phyloP scores from a whole-genome alignment of 352 stramenopile genomes.

The Phytopythium boreale region DNA sequence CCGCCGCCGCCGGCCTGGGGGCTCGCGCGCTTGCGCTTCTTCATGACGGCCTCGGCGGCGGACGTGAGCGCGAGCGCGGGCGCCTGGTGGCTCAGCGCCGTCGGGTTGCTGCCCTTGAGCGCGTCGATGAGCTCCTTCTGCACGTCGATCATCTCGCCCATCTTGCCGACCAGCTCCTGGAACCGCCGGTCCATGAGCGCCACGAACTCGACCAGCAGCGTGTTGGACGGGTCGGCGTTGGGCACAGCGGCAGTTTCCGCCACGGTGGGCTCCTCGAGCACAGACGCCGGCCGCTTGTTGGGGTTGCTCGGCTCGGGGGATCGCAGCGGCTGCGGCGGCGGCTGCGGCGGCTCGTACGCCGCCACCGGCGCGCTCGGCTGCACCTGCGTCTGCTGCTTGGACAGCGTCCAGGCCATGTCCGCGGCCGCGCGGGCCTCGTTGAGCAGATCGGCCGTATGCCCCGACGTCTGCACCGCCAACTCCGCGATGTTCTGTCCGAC shows the following conservation, averaged over 20 bases:
- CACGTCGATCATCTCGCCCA: constrained; percentile 73
- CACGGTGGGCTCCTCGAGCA: constrained; percentile 15
- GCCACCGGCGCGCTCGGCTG: constrained; percentile 1
- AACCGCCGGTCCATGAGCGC: constrained; percentile 67
- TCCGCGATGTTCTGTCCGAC: not conserved
- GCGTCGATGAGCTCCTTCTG: constrained; percentile 68
- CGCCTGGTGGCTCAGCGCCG: constrained; percentile 19
- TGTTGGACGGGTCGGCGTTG: constrained; percentile 28
- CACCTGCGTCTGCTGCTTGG: constrained; percentile 1
- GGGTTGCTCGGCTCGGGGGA: not conserved
- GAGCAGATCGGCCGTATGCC: not conserved
- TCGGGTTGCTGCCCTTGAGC: constrained; percentile 36
- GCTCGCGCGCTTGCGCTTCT: constrained; percentile 25
- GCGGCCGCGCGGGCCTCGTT: constrained; percentile 1
- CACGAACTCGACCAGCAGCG: constrained; percentile 51
- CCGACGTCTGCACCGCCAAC: not conserved
- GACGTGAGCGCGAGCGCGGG: constrained; percentile 28
- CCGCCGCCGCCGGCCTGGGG: not conserved
- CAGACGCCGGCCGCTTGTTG: constrained; percentile 24
- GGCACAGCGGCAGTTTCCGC: not conserved
- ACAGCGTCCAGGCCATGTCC: constrained; percentile 6
- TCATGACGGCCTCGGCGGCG: constrained; percentile 34
- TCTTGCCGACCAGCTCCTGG: constrained; percentile 70
- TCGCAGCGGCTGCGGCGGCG: not conserved
- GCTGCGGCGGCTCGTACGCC: not conserved